Evolutionary conservation across 305 asterid genomes (phyloP).

Genomic region (Fraxinus dipetala): DNA sequence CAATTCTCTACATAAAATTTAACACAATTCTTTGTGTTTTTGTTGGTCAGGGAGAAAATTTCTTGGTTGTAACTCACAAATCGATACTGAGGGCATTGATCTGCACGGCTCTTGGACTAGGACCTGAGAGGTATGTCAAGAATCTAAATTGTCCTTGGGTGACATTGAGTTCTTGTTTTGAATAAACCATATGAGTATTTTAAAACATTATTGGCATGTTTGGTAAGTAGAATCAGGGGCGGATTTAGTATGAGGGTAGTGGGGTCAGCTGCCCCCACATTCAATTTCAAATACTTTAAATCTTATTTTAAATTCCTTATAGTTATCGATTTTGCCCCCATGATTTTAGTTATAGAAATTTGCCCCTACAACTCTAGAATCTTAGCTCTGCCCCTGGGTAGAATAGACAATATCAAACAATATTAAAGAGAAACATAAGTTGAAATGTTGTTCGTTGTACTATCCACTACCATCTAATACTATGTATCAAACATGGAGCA

Average conservation of each 20-base stretch:
- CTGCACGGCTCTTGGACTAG: constrained; percentile 79
- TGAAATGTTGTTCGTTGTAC: neutral
- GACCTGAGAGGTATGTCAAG: constrained; percentile 55
- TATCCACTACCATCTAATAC: neutral
- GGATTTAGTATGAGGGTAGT: no score
- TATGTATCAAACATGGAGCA: neutral
- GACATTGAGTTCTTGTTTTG: neutral
- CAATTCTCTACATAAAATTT: neutral
- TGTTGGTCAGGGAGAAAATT: constrained; percentile 56
- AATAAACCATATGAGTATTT: neutral
- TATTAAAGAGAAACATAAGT: neutral
- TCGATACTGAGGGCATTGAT: constrained; percentile 76
- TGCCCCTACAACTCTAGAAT: no score
- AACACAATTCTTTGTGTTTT: neutral
- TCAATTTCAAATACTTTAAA: no score
- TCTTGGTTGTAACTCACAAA: constrained; percentile 75
- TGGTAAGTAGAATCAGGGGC: neutral
- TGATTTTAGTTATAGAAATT: no score
- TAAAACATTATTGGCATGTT: neutral
- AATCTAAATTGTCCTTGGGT: neutral
- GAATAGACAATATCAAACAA: neutral
- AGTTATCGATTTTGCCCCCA: no score
- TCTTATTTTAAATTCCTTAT: no score
- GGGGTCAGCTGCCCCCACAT: no score
- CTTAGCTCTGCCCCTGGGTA: neutral